Evolutionary conservation across 306 rosid species (phyloP), one percentile per base, ranked within the genome.

Genomic region (Lathyrus aphaca): DNA sequence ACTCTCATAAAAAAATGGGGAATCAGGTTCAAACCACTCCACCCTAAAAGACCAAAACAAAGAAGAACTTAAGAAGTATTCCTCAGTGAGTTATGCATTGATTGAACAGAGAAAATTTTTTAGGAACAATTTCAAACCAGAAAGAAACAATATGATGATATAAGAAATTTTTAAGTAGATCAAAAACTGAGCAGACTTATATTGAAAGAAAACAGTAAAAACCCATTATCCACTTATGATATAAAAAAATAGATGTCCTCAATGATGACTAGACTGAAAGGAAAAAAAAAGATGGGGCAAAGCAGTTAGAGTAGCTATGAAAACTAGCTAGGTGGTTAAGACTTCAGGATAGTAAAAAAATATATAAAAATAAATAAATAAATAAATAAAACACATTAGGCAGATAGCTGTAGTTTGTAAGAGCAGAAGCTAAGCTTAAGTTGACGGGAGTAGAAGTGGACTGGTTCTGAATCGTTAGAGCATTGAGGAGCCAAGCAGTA

Each of bases 11-110:
- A 19, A n/a, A 60, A 4, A 63, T 19, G 16, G 71, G 56, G 29
- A 66, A 66, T 54, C 59, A 48, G 30, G 30, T 15, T 48, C 71
- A 66, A 23, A 44, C 27, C 38, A 55, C 43, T 30, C 18, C 42
- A 27, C 44, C 42, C 63, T n/a, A 35, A 61, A 19, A 49, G 46
- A 51, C 21, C 69, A 32, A 61, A 61, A 38, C 68, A 45, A 8
- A 51, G 48, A 14, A 51, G 61, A 32, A 48, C 61, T 7, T 58
- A 35, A 46, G 59, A 66, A 35, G 74, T 53, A 10, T 56, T 56
- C 43, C 51, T 43, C 44, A 14, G 45, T 42, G 59, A 18, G 49
- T 23, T 39, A 29, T 42, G 45, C 32, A 51, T 63, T 15, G 64
- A 29, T 13, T 51, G 55, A 40, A 40, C 45, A 39, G 2, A 37